Evolutionary conservation across 225 moss, liverwort and hornwort species (phyloP).

Genomic region (Straminergon stramineum): DNA sequence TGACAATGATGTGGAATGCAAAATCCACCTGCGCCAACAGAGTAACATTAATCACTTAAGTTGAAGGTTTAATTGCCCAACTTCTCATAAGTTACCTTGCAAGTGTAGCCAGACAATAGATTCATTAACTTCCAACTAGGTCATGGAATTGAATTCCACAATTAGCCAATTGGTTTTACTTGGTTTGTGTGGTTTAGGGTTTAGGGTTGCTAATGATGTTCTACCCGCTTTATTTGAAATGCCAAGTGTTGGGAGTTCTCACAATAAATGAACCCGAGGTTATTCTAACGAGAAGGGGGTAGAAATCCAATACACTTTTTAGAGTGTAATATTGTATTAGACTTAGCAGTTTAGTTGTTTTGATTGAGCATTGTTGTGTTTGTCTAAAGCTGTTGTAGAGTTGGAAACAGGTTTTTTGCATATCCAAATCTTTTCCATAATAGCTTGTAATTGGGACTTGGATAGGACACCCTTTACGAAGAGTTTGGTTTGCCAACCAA

Average conservation of each 20-base stretch:
- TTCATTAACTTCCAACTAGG: neutral
- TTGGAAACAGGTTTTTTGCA: neutral
- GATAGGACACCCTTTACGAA: slow-evolving; percentile 63
- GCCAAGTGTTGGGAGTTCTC: neutral
- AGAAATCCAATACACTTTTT: neutral
- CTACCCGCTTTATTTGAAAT: neutral
- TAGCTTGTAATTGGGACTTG: neutral
- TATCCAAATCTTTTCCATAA: neutral
- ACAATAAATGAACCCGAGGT: neutral
- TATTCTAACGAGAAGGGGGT: neutral
- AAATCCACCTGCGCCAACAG: neutral
- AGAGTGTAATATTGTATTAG: neutral
- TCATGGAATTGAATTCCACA: neutral
- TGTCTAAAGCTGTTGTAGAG: neutral
- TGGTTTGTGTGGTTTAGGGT: neutral
- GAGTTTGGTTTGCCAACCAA: slow-evolving; percentile 44
- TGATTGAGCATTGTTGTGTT: neutral
- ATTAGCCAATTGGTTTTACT: neutral
- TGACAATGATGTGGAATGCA: neutral
- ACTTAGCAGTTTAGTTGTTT: neutral
- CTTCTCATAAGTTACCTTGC: neutral
- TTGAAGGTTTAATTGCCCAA: neutral
- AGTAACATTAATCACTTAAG: neutral
- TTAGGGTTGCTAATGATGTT: neutral
- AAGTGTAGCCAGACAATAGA: neutral